A percentile compares a stretch with the other conserved stretches of the same genome.
These are phyloP conservation scores for Gardenia jasminoides DNA, from an alignment of 257 asterid species.

Conservation along the genomic window DNA sequence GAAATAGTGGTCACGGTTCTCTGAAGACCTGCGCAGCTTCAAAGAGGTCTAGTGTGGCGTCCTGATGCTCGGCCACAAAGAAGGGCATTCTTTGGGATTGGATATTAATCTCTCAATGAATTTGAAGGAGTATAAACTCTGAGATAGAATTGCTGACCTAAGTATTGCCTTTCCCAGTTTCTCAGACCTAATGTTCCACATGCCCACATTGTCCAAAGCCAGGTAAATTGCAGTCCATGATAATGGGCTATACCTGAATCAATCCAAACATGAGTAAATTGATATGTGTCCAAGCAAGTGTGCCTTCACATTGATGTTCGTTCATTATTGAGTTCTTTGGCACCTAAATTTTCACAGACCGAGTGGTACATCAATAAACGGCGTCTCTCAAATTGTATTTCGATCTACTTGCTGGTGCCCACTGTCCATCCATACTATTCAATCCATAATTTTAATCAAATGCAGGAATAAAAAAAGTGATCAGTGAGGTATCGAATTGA, in stretches of 20 bases:
- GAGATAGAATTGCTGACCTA: slow-evolving; percentile 86
- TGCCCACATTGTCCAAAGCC: slow-evolving; percentile 91
- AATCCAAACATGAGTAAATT: background rate
- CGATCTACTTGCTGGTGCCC: slow-evolving; percentile 67
- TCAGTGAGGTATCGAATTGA: too few relatives aligned
- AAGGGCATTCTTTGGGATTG: slow-evolving; percentile 73
- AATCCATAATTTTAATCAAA: slow-evolving; percentile 16
- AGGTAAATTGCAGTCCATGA: slow-evolving; percentile 84
- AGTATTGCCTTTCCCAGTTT: slow-evolving; percentile 88
- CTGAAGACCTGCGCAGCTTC: too few relatives aligned
- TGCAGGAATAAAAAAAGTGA: too few relatives aligned
- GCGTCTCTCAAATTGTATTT: slow-evolving; percentile 76
- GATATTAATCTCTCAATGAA: slow-evolving; percentile 81
- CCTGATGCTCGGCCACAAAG: slow-evolving; percentile 88
- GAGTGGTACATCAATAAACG: slow-evolving; percentile 72
- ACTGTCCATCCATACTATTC: slow-evolving; percentile 80
- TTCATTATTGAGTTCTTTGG: background rate
- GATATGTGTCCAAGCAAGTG: background rate
- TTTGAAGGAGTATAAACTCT: slow-evolving; percentile 61
- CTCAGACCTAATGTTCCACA: slow-evolving; percentile 94
- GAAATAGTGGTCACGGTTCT: too few relatives aligned
- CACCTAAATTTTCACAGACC: slow-evolving; percentile 34
- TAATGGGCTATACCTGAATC: slow-evolving; percentile 75
- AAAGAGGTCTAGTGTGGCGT: too few relatives aligned
- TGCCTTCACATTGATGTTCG: background rate